A percentile compares a stretch with the other conserved stretches of the same genome.
Evolutionary conservation across 257 asterid species (phyloP).

Genomic region (Anisodus tanguticus): DNA sequence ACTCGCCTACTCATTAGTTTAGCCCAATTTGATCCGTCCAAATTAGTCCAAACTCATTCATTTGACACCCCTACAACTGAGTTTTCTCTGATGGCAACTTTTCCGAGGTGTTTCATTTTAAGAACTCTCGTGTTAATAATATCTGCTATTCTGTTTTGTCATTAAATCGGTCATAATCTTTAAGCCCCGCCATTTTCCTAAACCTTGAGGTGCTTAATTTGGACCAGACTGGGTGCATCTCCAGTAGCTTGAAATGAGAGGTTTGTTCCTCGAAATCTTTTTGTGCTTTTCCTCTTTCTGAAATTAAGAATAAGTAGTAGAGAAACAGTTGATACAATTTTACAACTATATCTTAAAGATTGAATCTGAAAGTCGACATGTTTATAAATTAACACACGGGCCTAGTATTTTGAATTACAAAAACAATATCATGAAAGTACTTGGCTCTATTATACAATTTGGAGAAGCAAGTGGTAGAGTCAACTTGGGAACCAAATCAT

Average conservation of each 20-base stretch:
- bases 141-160: not conserved
- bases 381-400: not conserved
- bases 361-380: too few species aligned
- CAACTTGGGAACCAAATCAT: too few species aligned
- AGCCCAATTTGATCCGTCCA: too few species aligned
- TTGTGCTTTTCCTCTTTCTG: not conserved
- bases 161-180: not conserved
- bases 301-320: not conserved
- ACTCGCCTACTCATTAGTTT: too few species aligned
- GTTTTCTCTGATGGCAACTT: too few species aligned
- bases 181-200: not conserved
- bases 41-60: too few species aligned
- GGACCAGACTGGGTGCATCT: not conserved
- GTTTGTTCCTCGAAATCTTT: not conserved
- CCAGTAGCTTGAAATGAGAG: slow-evolving; percentile 23
- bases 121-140: not conserved
- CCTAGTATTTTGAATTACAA: not conserved
- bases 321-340: not conserved
- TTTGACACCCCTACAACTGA: too few species aligned
- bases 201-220: not conserved
- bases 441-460: too few species aligned
- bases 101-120: not conserved
- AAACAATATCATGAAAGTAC: not conserved
- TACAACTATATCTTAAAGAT: not conserved
- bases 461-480: too few species aligned